Percentiles rank a stretch among this genome's conserved stretches.
phyloP scores from a whole-genome alignment of 2,329 filamentous ascomycete species.

The Colletotrichum incanum region DNA sequence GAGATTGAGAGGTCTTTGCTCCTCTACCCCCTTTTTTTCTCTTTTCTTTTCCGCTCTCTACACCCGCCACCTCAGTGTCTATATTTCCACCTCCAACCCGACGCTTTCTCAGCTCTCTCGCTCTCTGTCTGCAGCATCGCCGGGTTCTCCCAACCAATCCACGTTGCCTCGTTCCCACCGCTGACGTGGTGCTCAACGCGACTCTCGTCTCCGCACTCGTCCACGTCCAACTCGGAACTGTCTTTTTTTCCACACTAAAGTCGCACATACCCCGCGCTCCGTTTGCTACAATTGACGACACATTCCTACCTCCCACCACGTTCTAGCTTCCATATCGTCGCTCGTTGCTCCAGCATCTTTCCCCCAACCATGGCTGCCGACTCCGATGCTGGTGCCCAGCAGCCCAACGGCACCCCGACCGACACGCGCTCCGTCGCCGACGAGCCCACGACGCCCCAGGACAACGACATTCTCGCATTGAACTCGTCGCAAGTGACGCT shows the following conservation, averaged over 20 bases:
- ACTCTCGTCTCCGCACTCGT: constrained; percentile 22
- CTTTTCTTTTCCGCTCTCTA: background rate
- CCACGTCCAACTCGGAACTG: background rate
- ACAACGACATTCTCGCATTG: constrained; percentile 46
- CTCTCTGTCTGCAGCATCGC: constrained; percentile 12
- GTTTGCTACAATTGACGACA: constrained; percentile 9
- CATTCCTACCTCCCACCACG: background rate
- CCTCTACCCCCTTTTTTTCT: constrained; percentile 15
- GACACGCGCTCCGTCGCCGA: constrained; percentile 48
- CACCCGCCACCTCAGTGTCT: constrained; percentile 7
- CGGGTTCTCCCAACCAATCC: constrained; percentile 19
- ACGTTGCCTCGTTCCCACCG: constrained; percentile 28
- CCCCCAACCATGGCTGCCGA: constrained; percentile 54
- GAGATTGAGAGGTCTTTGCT: constrained; percentile 32
- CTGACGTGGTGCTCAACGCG: constrained; percentile 42
- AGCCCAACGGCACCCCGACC: constrained; percentile 50
- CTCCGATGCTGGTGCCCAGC: constrained; percentile 52
- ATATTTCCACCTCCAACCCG: constrained; percentile 19
- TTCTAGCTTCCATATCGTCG: constrained; percentile 4
- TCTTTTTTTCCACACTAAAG: background rate
- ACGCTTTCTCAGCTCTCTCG: background rate
- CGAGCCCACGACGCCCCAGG: constrained; percentile 54
- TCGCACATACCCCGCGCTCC: constrained; percentile 16
- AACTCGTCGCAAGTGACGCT: constrained; percentile 67
- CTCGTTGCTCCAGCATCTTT: background rate